phyloP scores from a whole-genome alignment of 305 asterid species.

The Fraxinus ornus region DNA sequence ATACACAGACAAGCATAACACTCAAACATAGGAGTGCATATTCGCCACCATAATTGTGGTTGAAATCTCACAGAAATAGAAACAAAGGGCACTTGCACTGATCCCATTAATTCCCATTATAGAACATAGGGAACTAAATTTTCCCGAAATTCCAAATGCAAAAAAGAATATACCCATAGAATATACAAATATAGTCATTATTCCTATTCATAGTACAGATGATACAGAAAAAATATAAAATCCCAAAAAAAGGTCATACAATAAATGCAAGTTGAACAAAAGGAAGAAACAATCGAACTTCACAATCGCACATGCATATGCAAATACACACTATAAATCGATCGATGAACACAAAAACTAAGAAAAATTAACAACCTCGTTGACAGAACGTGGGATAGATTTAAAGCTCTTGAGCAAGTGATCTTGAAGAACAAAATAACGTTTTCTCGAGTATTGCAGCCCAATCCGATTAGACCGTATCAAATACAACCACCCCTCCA shows the following conservation, averaged over 20 bases:
- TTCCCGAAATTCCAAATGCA: constrained; percentile 21
- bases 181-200: background rate
- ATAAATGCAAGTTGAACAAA: constrained; percentile 14
- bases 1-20: background rate
- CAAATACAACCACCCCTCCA: constrained; percentile 95
- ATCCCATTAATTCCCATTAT: background rate
- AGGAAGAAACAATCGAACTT: constrained; percentile 12
- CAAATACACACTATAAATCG: background rate
- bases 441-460: constrained; percentile 77
- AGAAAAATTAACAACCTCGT: constrained; percentile 49
- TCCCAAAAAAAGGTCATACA: constrained; percentile 3
- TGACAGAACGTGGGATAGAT: constrained; percentile 59
- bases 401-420: constrained; percentile 80
- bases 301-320: constrained; percentile 15
- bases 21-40: background rate
- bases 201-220: background rate
- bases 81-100: background rate
- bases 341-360: background rate
- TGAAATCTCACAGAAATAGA: background rate
- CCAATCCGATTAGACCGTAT: constrained; percentile 91
- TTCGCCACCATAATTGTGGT: background rate
- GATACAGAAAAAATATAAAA: background rate
- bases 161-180: constrained; percentile 16
- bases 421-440: constrained; percentile 87
- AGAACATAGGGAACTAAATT: background rate